Evolutionary conservation across 1,139 yeast species (phyloP).

Genomic region (Yamadazyma aaseri): DNA sequence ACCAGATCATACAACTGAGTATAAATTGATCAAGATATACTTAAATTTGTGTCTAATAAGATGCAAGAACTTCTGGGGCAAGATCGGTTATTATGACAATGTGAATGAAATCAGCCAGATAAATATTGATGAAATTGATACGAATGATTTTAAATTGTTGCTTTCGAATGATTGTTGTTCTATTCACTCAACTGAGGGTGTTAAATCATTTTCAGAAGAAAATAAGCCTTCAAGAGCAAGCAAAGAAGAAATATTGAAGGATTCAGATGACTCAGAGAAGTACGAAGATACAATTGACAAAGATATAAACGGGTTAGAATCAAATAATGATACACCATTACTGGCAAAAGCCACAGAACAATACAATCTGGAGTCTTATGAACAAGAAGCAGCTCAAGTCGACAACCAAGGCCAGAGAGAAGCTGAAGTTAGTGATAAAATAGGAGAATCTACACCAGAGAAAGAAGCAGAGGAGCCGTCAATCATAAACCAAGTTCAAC

Average conservation of each 20-base stretch:
- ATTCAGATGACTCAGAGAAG: too few relatives aligned
- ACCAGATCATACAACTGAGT: conserved; percentile 17
- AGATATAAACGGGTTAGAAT: conserved; percentile 1
- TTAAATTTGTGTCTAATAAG: conserved; percentile 31
- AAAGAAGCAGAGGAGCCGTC: too few relatives aligned
- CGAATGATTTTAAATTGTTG: conserved; percentile 21
- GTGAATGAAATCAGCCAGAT: conserved; percentile 30
- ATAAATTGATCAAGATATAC: conserved; percentile 27
- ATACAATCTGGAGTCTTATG: too few relatives aligned
- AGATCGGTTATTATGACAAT: conserved; percentile 66
- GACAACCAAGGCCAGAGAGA: too few relatives aligned
- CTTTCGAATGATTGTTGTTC: conserved; percentile 9
- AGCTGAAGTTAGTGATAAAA: too few relatives aligned
- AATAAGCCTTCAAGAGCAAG: too few relatives aligned
- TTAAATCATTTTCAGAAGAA: conserved; percentile 8
- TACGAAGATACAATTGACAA: conserved; percentile 3
- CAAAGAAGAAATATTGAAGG: too few relatives aligned
- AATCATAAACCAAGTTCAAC: too few relatives aligned
- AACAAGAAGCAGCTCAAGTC: too few relatives aligned
- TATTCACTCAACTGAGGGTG: conserved; percentile 12
- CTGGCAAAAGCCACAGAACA: too few relatives aligned
- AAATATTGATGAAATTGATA: conserved; percentile 28
- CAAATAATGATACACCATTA: too few relatives aligned
- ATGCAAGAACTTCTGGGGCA: conserved; percentile 72
- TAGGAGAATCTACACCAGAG: too few relatives aligned